A percentile compares a stretch with the other conserved stretches of the same genome.
Conservation (phyloP, 2,329 filamentous ascomycete species). For the Beauveria australis region DNA sequence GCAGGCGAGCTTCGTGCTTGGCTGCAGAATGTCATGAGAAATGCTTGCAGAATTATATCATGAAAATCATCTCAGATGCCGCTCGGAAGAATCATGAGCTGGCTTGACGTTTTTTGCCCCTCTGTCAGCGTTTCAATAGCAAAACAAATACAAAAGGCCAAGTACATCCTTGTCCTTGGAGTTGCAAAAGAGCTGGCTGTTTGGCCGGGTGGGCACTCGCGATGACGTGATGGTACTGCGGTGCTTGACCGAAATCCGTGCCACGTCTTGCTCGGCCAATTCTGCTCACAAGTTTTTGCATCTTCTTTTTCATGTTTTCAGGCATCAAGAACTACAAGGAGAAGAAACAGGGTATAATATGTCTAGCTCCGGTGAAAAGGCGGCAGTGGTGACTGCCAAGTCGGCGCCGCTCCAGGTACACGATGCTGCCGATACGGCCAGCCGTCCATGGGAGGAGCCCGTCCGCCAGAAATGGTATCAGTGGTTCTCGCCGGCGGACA, state of each 20-base stretch:
- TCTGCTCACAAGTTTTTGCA: no score
- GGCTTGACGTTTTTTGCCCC: no score
- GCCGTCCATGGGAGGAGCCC: not conserved
- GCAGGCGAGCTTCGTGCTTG: not conserved
- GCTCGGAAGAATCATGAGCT: no score
- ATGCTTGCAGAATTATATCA: not conserved
- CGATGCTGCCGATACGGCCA: not conserved
- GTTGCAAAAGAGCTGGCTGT: not conserved
- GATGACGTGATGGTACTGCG: slow-evolving; percentile 2
- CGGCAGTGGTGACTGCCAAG: not conserved
- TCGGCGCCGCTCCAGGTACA: not conserved
- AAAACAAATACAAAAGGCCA: not conserved
- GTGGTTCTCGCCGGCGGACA: slow-evolving; percentile 43
- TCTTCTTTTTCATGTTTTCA: no score
- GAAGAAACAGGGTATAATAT: not conserved
- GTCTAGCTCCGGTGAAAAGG: not conserved
- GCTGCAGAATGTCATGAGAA: not conserved
- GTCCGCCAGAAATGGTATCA: slow-evolving; percentile 26
- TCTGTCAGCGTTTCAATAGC: no score
- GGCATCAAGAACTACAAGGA: not conserved
- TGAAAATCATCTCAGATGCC: not conserved
- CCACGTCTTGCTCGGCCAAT: not conserved
- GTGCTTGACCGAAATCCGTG: not conserved
- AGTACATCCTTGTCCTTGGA: not conserved
- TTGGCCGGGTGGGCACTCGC: not conserved